Evolutionary conservation across 1,284 basidiomycete species (phyloP).

Genomic region (Malassezia equina): DNA sequence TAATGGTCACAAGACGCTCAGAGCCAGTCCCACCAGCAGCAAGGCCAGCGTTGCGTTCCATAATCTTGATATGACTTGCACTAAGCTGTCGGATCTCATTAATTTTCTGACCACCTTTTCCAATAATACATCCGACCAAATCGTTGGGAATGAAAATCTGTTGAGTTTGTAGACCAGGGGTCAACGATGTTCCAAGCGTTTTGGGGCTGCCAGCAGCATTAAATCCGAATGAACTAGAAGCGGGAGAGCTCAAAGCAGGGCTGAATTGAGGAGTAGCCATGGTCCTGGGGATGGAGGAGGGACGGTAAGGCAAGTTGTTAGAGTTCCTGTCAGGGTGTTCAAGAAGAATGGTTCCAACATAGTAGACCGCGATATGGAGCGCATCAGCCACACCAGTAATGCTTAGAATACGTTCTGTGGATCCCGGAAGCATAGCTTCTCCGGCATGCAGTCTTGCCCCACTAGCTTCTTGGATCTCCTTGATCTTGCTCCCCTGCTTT

Average conservation of each 20-base stretch:
- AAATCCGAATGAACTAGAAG: slow-evolving; percentile 4
- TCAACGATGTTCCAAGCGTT: slow-evolving; percentile 48
- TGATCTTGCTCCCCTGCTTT: slow-evolving; percentile 93
- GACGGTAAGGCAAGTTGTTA: slow-evolving; percentile 48
- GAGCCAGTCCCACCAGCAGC: slow-evolving; percentile 48
- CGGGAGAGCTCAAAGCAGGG: slow-evolving; percentile 1
- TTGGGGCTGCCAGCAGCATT: slow-evolving; percentile 16
- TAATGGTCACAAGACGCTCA: slow-evolving; percentile 50
- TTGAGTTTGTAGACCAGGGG: slow-evolving; percentile 67
- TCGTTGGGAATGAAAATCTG: slow-evolving; percentile 98
- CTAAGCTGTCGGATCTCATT: slow-evolving; percentile 94
- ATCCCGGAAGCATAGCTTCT: slow-evolving; percentile 94
- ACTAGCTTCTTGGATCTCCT: slow-evolving; percentile 98
- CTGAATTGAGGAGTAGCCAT: slow-evolving; percentile 9
- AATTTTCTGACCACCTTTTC: slow-evolving; percentile 96
- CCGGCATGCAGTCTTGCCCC: slow-evolving; percentile 91
- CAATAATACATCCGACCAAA: slow-evolving; percentile 94
- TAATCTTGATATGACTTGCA: slow-evolving; percentile 92
- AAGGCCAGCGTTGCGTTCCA: slow-evolving; percentile 62
- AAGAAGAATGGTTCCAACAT: slow-evolving; percentile 90
- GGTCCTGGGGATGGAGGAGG: slow-evolving; percentile 22
- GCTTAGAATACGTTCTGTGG: slow-evolving; percentile 84
- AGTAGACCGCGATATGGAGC: slow-evolving; percentile 98
- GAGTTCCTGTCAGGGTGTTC: slow-evolving; percentile 67
- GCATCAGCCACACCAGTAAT: slow-evolving; percentile 99